phyloP scores from a whole-genome alignment of 352 stramenopile species.

The Globisporangium radiosum region DNA sequence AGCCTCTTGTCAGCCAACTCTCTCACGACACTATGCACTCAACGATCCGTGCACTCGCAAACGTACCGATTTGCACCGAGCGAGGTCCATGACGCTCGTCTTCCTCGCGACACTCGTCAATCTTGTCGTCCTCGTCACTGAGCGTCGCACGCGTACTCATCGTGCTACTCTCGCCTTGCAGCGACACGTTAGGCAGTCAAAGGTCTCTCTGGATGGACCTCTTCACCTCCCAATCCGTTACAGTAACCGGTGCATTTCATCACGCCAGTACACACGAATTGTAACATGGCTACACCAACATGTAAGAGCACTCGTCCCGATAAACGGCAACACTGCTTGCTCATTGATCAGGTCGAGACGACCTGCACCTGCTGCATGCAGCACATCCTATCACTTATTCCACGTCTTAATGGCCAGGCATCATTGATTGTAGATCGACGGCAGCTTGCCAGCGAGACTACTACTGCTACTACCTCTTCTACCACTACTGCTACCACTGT shows the following conservation, averaged over 20 bases:
- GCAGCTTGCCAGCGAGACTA: conserved; percentile 8
- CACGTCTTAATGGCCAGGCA: too few species aligned
- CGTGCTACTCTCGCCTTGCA: background rate
- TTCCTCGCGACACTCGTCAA: conserved; percentile 6
- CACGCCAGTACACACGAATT: too few species aligned
- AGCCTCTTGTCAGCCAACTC: background rate
- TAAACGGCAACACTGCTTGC: too few species aligned
- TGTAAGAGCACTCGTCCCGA: too few species aligned
- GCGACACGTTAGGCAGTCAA: too few species aligned
- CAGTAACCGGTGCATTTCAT: too few species aligned
- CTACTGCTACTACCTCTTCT: conserved; percentile 3
- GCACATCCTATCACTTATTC: too few species aligned
- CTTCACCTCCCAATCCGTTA: too few species aligned
- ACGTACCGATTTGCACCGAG: conserved; percentile 25
- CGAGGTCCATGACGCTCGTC: conserved; percentile 17
- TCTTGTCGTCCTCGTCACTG: conserved; percentile 6
- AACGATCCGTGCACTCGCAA: conserved; percentile 9
- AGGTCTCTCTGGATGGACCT: too few species aligned
- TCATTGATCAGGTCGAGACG: too few species aligned
- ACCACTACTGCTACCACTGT: background rate
- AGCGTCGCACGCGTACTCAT: background rate
- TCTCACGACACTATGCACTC: background rate
- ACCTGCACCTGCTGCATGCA: too few species aligned
- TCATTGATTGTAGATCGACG: conserved; percentile 10
- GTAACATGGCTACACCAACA: too few species aligned